A percentile compares a stretch with the other conserved stretches of the same genome.
These are phyloP conservation scores for Apiotrichum montevideense DNA, from an alignment of 1,284 basidiomycete species.

Conservation along the genomic window DNA sequence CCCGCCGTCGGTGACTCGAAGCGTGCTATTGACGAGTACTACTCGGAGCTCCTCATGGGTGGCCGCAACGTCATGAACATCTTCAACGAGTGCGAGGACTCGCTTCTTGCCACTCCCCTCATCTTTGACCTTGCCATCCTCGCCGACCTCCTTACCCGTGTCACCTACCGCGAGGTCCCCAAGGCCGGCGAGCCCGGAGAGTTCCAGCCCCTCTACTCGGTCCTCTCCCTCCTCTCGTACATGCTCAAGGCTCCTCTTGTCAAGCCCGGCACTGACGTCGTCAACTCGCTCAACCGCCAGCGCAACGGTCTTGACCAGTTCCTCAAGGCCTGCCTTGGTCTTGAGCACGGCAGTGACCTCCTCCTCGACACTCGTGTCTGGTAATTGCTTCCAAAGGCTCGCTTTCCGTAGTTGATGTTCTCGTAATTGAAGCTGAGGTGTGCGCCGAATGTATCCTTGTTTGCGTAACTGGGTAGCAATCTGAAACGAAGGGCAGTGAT, in stretches of 20 bases:
- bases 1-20: conserved; percentile 86
- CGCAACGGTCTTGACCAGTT: conserved; percentile 81
- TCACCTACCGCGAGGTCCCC: conserved; percentile 68
- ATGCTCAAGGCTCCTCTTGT: conserved; percentile 98
- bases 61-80: conserved; percentile 58
- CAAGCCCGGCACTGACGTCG: conserved; percentile 89
- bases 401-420: no score
- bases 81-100: conserved; percentile 98
- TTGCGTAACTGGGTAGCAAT: no score
- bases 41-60: conserved; percentile 70
- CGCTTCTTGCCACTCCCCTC: conserved; percentile 88
- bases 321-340: conserved; percentile 69
- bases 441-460: no score
- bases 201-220: conserved; percentile 76
- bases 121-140: conserved; percentile 92
- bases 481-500: no score
- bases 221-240: conserved; percentile 83
- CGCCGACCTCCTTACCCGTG: conserved; percentile 87
- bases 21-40: conserved; percentile 97
- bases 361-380: conserved; percentile 80
- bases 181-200: conserved; percentile 48
- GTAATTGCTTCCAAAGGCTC: conserved; percentile 46
- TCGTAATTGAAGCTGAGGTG: neutral
- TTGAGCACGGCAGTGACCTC: conserved; percentile 75
- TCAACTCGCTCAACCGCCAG: conserved; percentile 93